Percentiles rank a stretch among this genome's conserved stretches.
These are phyloP conservation scores for Excoecaria cochinchinensis DNA, from an alignment of 345 rosid species.

Conservation along the genomic window DNA sequence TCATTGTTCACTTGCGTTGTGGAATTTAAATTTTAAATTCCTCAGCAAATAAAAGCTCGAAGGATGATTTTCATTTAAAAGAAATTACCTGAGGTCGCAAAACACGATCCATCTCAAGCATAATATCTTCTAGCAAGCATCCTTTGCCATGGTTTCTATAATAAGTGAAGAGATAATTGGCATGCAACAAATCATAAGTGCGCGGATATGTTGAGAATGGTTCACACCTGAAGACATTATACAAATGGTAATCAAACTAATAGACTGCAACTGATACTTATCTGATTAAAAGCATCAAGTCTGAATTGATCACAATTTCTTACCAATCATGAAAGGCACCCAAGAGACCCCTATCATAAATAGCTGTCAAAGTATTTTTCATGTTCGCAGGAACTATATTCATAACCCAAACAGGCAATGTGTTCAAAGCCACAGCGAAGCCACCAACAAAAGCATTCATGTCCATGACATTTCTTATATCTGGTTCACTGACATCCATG, in stretches of 20 bases:
- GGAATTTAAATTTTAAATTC: constrained; percentile 7
- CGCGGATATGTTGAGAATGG: constrained; percentile 96
- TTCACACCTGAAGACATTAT: constrained; percentile 64
- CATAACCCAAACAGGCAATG: constrained; percentile 87
- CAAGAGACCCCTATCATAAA: constrained; percentile 68
- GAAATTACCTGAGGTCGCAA: constrained; percentile 70
- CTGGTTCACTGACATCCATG: constrained; percentile 51
- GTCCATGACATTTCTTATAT: constrained; percentile 81
- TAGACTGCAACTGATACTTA: neutral
- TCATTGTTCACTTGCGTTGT: constrained; percentile 2
- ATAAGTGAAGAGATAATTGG: constrained; percentile 60
- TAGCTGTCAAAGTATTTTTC: constrained; percentile 69
- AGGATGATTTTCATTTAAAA: neutral
- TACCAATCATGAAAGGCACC: constrained; percentile 96
- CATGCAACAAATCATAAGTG: constrained; percentile 81
- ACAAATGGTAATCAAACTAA: neutral
- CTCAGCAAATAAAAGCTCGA: neutral
- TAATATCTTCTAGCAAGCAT: constrained; percentile 72
- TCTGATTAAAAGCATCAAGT: constrained; percentile 4
- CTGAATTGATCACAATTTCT: constrained; percentile 21
- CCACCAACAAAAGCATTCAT: constrained; percentile 89
- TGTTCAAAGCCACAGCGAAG: constrained; percentile 62
- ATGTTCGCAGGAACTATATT: constrained; percentile 70
- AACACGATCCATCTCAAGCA: constrained; percentile 94
- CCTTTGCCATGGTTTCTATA: constrained; percentile 51